A percentile compares a stretch with the other conserved stretches of the same genome.
Conservation (phyloP, 345 rosid genomes). For the Acer campestre region DNA sequence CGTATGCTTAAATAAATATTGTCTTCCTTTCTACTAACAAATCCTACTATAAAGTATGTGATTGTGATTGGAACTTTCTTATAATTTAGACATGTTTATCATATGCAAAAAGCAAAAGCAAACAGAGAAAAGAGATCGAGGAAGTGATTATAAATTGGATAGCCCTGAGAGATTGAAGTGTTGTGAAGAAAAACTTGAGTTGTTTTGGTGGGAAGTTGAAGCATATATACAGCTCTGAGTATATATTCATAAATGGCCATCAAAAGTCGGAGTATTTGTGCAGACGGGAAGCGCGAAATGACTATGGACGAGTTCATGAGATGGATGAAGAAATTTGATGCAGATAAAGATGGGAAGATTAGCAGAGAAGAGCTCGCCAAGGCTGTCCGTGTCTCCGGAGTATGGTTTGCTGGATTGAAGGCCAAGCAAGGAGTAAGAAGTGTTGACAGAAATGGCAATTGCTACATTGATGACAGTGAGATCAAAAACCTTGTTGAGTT, state of each 20-base stretch:
- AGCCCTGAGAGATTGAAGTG: not conserved
- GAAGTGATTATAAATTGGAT: not conserved
- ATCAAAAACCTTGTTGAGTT: constrained; percentile 20
- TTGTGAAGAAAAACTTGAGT: not conserved
- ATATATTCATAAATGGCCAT: not conserved
- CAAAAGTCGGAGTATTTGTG: not conserved
- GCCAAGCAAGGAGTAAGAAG: not conserved
- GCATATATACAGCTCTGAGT: not conserved
- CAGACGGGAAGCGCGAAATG: constrained; percentile 13
- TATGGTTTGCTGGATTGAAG: constrained; percentile 12
- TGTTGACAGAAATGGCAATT: constrained; percentile 12
- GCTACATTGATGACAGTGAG: constrained; percentile 19
- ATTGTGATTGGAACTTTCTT: not conserved
- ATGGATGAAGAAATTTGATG: constrained; percentile 14
- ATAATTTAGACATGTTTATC: not conserved
- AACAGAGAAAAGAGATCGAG: not conserved
- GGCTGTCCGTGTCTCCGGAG: constrained; percentile 6
- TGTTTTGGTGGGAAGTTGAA: not conserved
- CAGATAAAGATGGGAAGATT: constrained; percentile 9
- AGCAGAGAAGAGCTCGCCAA: constrained; percentile 14
- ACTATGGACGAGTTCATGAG: constrained; percentile 13
- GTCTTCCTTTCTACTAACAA: not conserved
- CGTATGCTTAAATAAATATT: not conserved
- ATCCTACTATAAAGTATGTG: not conserved
- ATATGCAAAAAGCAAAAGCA: not conserved